Evolutionary conservation across 768 basidiomycete species (phyloP).

Genomic region (Lactarius pseudohatsudake): DNA sequence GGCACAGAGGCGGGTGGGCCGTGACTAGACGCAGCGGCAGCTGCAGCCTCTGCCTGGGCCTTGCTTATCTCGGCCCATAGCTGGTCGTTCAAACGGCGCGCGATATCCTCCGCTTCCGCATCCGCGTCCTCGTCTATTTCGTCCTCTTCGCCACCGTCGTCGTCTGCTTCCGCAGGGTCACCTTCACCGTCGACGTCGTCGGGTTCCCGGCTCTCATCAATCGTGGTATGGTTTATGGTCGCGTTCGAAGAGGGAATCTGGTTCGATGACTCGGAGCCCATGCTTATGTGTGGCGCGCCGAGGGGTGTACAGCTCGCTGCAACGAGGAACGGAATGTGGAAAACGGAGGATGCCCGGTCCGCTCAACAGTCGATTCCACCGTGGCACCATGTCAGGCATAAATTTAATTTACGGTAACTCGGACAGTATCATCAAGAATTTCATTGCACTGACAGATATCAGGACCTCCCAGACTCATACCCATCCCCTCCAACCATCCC

Average conservation of each 20-base stretch:
- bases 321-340: neutral
- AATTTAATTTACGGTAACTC: too few relatives aligned
- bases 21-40: conserved; percentile 20
- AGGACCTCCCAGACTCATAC: too few relatives aligned
- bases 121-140: conserved; percentile 60
- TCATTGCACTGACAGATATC: too few relatives aligned
- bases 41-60: conserved; percentile 49
- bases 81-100: conserved; percentile 70
- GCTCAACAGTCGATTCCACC: neutral
- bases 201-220: neutral
- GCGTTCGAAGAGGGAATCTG: neutral
- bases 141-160: conserved; percentile 51
- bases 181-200: neutral
- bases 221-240: neutral
- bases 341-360: neutral
- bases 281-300: neutral
- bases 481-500: too few relatives aligned
- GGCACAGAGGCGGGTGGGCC: conserved; percentile 24
- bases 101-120: conserved; percentile 74
- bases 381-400: too few relatives aligned
- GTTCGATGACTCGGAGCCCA: neutral
- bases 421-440: too few relatives aligned
- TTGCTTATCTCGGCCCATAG: conserved; percentile 75
- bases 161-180: conserved; percentile 20
- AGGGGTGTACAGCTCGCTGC: neutral